Evolutionary conservation across 176 grass and related monocot genomes (phyloP), one percentile per base, ranked within the genome.

Genomic region (Oryza punctata): DNA sequence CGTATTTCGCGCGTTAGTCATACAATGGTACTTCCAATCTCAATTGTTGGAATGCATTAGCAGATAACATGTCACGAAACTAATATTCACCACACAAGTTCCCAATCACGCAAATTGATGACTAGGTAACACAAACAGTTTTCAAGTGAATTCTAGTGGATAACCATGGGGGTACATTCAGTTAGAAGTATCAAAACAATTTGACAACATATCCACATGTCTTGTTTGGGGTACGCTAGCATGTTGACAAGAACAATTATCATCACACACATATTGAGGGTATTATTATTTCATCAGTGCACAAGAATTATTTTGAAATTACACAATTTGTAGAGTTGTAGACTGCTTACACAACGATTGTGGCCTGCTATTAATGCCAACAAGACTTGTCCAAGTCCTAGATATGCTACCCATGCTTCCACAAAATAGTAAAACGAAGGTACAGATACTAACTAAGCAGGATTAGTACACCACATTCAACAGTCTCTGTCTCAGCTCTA

Each of bases 1-100:
- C 23, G 30, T 41, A 69, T 16, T 26, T 7, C 5, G 4, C 18
- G 67, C 70, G 69, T 81, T 50, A 75, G 77, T 49, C 77, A 80
- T 11, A 49, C 35, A 80, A 25, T n/a, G 2, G 16, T 26, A n/a
- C 7, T 70, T 70, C 40, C 3, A 72, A 65, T 40, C 3, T 18
- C 12, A 64, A 41, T 38, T 69, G 18, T 30, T 2, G 15, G 5
- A 63, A 21, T 35, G 70, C 60, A 33, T 25, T 25, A 35, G 12
- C 24, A 46, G 27, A 49, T 7, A 74, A 47, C 11, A 28, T 59
- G 16, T 18, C 27, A 26, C 9, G 3, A 38, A 71, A 60, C 12
- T 3, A 4, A 25, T 23, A 60, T 19, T 23, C 21, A 1, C 19
- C 21, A 60, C 54, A 23, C 21, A 61, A 61, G 21, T 61, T 61